A percentile compares a stretch with the other conserved stretches of the same genome.
Conservation (phyloP, 306 rosid genomes). For the Abrus pulchellus region DNA sequence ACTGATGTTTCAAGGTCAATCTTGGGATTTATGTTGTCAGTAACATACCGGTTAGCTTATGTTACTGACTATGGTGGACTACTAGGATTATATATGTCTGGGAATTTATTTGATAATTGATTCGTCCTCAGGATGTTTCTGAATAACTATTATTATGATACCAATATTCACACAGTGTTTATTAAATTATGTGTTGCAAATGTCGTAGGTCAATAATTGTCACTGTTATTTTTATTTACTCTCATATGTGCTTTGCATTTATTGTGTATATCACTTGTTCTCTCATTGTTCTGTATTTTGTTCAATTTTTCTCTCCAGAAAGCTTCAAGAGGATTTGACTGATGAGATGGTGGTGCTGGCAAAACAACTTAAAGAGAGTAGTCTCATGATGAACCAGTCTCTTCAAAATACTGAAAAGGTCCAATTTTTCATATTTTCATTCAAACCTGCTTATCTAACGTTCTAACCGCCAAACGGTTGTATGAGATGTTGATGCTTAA, state of each 20-base stretch:
- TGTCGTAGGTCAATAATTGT: neutral
- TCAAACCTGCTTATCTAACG: neutral
- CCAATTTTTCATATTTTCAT: conserved; percentile 38
- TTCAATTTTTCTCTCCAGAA: conserved; percentile 53
- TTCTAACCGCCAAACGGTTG: neutral
- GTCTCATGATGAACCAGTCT: conserved; percentile 83
- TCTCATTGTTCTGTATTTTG: conserved; percentile 25
- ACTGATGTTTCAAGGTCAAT: conserved; percentile 8
- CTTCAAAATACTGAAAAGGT: conserved; percentile 87
- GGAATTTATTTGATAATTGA: conserved; percentile 17
- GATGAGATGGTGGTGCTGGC: conserved; percentile 97
- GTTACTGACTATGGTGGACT: neutral
- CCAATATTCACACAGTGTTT: conserved; percentile 7
- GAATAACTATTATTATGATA: conserved; percentile 17
- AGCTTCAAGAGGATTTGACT: conserved; percentile 94
- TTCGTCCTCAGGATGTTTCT: neutral
- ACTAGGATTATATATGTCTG: neutral
- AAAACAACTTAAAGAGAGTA: conserved; percentile 90
- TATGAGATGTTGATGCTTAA: conserved; percentile 2
- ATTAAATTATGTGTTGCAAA: neutral
- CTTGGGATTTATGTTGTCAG: neutral
- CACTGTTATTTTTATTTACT: conserved; percentile 26
- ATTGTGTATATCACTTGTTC: conserved; percentile 25
- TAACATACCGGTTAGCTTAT: neutral
- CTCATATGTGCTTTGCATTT: conserved; percentile 1